Base-by-base conservation (phyloP, 805 yeast species). In the Phaffomyces antillensis region DNA sequence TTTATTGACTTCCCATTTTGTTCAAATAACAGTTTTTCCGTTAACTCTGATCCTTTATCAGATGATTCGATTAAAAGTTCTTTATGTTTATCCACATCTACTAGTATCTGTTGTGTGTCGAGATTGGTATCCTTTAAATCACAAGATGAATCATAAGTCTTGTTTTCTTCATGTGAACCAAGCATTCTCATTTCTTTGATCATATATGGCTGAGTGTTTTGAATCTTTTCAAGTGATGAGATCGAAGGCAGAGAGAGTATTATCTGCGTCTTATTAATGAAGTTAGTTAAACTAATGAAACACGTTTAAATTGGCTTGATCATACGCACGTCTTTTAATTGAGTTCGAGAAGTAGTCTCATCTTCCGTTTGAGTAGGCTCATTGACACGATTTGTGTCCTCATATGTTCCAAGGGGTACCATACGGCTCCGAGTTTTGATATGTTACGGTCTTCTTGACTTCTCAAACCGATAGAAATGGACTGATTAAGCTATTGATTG, bases 101-200 rank as follows among this genome's bases (percentile, higher is more conserved):
- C 43, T 26, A 51, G 39, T 4, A 55, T 32, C 16, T 41, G 53
- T 33, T 56, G 60, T 2, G 62, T 54, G 37, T 52, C 48, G 2
- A 50, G 36, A 8, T 41, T 23, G 3, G 48, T 40, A 42, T 47
- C 56, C 24, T 36, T 36, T 26, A 36, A 45, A 18, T 56, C 62
- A 26, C 51, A 45, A 16, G 62, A 58, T 3, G 60, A 55, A 38
- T 58, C 59, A 13, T 55, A 52, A 3, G 56, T 40, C 20, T 39
- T 34, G 43, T 58, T 58, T 7, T 54, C 59, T 23, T 58, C 62
- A 9, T 39, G 39, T 7, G 52, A 43, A 5, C 46, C 45, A 8
- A 58, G 41, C 13, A 54, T 32, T 31, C 45, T 45, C 13, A 58
- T 34, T 23, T 40, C 45, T 15, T 38, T 37, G 6, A 49, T 43